Evolutionary conservation across 768 basidiomycete species (phyloP), one percentile per base, ranked within the genome.

Genomic region (Amanita pallidorosea): DNA sequence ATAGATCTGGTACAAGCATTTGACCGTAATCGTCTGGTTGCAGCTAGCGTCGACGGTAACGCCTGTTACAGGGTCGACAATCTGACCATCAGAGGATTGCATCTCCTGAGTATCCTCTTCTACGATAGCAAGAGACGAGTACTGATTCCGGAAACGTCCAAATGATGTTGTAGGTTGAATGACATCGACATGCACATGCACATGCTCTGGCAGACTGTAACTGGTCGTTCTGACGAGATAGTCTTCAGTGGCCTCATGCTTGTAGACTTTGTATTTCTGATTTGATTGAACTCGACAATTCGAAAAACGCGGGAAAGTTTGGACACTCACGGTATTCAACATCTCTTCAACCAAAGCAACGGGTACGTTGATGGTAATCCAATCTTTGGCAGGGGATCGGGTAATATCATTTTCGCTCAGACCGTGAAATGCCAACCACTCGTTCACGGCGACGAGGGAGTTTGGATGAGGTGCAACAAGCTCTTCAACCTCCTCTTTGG

Each of bases 111-210:
- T 60, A 3, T 54, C 46, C 1, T 57, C 55, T 7, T 64, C 48
- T 11, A 49, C 7, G 57, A 58, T 65, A 47, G 68, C 65, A 23
- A 78, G 55, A 0, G 67, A 75, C 12, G 73, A 72, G 54, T 59
- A 70, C 49, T 75, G 65, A 7, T 63, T 63, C 54, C 69, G 74
- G 49, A 75, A 65, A 49, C 73, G 72, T 17, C 73, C 70, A 55
- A 86, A 88, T 61, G 76, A 72, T 1, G 82, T 86, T 0, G 85
- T 85, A 0, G 85, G 85, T 51, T 83, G 80, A 33, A 87, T 67
- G 29, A 85, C 64, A 42, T 85, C 81, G 47, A 86, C 60, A 57
- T 86, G 82, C 1, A 68, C 67, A 54, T 81, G 74, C 25, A 86
- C 55, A 46, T 71, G 56, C 27, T 66, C 67, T 0, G 85, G 85